A percentile compares a stretch with the other conserved stretches of the same genome.
Evolutionary conservation across 768 basidiomycete species (phyloP).

Genomic region (Trametes elegans): DNA sequence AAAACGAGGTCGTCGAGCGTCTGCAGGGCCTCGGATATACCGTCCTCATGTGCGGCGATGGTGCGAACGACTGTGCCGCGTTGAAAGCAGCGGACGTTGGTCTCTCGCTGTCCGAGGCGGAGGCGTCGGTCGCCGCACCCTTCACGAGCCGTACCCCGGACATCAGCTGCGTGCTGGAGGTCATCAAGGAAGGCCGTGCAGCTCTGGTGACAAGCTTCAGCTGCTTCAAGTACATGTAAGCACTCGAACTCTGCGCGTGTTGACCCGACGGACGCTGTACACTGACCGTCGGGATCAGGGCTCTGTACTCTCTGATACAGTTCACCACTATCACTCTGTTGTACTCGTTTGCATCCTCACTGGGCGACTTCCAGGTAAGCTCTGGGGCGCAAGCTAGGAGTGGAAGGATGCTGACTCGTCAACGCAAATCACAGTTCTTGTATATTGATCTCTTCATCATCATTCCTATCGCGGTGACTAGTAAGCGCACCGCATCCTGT

Average conservation of each 20-base stretch:
- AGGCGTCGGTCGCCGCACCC: conserved; percentile 97
- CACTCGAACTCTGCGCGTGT: conserved; percentile 15
- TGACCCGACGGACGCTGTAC: neutral
- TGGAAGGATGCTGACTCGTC: conserved; percentile 13
- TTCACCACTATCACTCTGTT: conserved; percentile 96
- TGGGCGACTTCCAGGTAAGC: conserved; percentile 93
- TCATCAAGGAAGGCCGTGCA: conserved; percentile 94
- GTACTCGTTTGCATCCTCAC: conserved; percentile 93
- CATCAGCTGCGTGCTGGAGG: conserved; percentile 92
- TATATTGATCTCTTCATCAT: conserved; percentile 99
- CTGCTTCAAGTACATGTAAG: conserved; percentile 99
- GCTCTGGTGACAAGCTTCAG: conserved; percentile 98
- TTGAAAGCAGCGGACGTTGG: conserved; percentile 99
- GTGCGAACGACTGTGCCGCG: conserved; percentile 98
- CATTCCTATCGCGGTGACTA: conserved; percentile 93
- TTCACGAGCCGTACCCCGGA: conserved; percentile 94
- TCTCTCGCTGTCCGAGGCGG: conserved; percentile 93
- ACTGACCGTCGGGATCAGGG: conserved; percentile 51
- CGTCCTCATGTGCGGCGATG: conserved; percentile 98
- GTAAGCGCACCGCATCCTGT: conserved; percentile 50
- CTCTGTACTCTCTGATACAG: conserved; percentile 96
- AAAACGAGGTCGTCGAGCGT: conserved; percentile 96
- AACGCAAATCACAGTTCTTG: conserved; percentile 59
- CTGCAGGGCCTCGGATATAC: conserved; percentile 92
- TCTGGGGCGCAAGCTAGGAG: neutral